Conservation (phyloP, 208 protist species). For the Hexamita inflata region DNA sequence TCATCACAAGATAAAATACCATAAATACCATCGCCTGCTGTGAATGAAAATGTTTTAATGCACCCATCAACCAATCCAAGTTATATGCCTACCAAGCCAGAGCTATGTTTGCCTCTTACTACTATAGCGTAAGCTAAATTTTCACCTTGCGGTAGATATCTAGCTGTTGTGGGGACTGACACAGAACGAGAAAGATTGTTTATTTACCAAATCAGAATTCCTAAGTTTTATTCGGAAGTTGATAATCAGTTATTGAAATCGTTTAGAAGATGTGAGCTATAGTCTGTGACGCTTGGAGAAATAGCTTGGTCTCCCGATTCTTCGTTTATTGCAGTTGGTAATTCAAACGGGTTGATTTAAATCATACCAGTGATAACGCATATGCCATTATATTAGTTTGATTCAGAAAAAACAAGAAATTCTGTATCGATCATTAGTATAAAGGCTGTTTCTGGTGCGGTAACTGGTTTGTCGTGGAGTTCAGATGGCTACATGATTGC, state of each 20-base stretch:
- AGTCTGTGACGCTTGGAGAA: neutral
- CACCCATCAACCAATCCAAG: neutral
- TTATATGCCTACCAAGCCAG: neutral
- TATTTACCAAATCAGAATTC: neutral
- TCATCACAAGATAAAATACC: no score
- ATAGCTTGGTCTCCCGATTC: neutral
- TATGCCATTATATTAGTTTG: neutral
- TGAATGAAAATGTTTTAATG: neutral
- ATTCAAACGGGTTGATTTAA: neutral
- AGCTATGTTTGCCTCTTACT: neutral
- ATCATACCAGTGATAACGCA: neutral
- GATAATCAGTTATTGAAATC: neutral
- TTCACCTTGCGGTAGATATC: neutral
- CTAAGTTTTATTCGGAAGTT: neutral
- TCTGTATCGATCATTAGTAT: neutral
- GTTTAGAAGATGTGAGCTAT: neutral
- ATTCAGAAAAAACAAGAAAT: neutral
- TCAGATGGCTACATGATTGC: neutral
- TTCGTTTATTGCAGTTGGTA: neutral
- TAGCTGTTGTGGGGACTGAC: neutral
- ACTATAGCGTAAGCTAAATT: neutral
- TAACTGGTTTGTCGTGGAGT: neutral
- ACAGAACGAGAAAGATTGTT: neutral
- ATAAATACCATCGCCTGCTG: neutral
- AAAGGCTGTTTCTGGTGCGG: neutral